Evolutionary conservation across 345 rosid species (phyloP), one percentile per base, ranked within the genome.

Genomic region (Cardamine resedifolia): DNA sequence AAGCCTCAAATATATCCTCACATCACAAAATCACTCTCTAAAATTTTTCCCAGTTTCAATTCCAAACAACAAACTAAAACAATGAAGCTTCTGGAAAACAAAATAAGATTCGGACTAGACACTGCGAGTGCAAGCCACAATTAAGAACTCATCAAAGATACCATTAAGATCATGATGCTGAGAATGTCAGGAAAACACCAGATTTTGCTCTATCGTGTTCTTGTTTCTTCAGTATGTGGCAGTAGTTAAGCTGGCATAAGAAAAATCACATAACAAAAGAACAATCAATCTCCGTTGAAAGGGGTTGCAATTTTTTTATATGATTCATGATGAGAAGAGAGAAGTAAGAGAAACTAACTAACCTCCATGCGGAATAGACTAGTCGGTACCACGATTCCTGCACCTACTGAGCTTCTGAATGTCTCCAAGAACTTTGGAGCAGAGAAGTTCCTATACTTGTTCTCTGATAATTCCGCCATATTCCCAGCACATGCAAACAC

Each of bases 281-380:
- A 52, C 30, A 41, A 60, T 68, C 34, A 61, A 12, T 26, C 8
- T 57, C n/a, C 51, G 19, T 36, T 52, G 47, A 1, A 36, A 39
- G 27, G 7, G 36, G 16, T 52, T 27, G 43, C 21, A 43, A 11
- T 3, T 1, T 8, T 12, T 11, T 18, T 18, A 1, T 2, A 21
- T 60, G 44, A 18, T 55, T 69, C 26, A 53, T 44, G 26, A 41
- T 60, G 48, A 64, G 55, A 38, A 30, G 18, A 16, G 50, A 50
- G 3, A 44, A 58, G 30, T 7, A 64, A 56, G 33, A 4, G 16
- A 45, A 62, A 53, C 24, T 23, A 78, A 28, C 90, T 80, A 50
- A 91, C 98, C 99, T 95, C 99, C 81, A 95, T 73, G 30, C 96
- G 96, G 55, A 91, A 85, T 33, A 88, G 67, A 79, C 75, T 82